Conservation (phyloP, 768 basidiomycete species). For the Termitomyces sp. region DNA sequence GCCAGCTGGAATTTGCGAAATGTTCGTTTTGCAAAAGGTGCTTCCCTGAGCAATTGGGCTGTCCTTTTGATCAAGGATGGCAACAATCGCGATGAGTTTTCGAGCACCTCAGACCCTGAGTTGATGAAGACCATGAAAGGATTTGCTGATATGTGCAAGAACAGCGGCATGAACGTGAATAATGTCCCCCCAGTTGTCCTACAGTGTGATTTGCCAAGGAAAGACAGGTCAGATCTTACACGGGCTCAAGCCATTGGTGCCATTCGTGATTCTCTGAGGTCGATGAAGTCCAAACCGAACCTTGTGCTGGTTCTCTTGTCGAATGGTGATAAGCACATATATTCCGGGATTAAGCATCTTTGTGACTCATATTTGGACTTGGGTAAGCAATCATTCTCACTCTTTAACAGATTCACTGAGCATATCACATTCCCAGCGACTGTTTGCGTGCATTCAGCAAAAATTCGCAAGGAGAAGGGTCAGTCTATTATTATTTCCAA, state of each 20-base stretch:
- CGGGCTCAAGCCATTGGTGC: slow-evolving; percentile 44
- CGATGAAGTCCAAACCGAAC: slow-evolving; percentile 43
- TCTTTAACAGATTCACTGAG: background rate
- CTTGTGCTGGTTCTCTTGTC: slow-evolving; percentile 69
- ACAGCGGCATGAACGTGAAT: slow-evolving; percentile 57
- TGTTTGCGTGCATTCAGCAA: slow-evolving; percentile 70
- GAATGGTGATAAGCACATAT: slow-evolving; percentile 69
- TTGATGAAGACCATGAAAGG: slow-evolving; percentile 43
- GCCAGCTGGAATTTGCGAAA: slow-evolving; percentile 77
- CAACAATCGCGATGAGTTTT: slow-evolving; percentile 57
- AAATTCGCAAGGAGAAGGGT: slow-evolving; percentile 68
- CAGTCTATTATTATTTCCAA: slow-evolving; percentile 17
- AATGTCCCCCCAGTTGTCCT: slow-evolving; percentile 33
- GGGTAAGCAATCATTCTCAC: slow-evolving; percentile 23
- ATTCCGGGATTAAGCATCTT: slow-evolving; percentile 72
- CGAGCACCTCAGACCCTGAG: slow-evolving; percentile 48
- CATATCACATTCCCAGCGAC: slow-evolving; percentile 38
- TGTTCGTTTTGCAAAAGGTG: slow-evolving; percentile 61
- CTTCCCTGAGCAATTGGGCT: slow-evolving; percentile 56
- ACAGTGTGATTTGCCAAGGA: slow-evolving; percentile 46
- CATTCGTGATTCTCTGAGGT: slow-evolving; percentile 41
- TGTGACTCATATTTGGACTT: slow-evolving; percentile 67
- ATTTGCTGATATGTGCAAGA: slow-evolving; percentile 61
- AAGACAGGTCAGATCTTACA: slow-evolving; percentile 49
- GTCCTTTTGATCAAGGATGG: slow-evolving; percentile 68